Evolutionary conservation across 2,329 filamentous ascomycete species (phyloP), one percentile per base, ranked within the genome.

Genomic region (Neopestalotiopsis clavispora): DNA sequence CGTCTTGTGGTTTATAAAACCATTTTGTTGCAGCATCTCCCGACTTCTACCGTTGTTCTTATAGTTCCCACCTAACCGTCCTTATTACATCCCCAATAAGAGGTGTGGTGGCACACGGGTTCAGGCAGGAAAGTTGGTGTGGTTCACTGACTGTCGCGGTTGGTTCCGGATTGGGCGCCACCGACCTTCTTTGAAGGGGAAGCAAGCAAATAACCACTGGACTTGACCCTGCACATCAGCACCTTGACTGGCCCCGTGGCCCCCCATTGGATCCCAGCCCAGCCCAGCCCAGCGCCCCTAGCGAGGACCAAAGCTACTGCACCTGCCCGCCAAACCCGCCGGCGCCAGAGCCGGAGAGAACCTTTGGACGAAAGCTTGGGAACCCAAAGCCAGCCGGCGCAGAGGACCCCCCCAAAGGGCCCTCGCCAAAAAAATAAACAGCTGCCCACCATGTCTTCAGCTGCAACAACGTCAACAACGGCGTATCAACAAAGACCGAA

Each of bases 401-500:
- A 20, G 20, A 52, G 45, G 45, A n/a, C 20, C n/a, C 45, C 45
- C 17, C 64, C 30, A 14, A 52, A 13, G 23, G 38, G 45, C 20
- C 23, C 52, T 30, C 52, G 30, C 12, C 17, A 60, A 60, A 40
- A 38, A 17, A 10, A 10, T 9, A 49, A 52, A 52, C 70, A 75
- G 71, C 76, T 75, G 78, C 74, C 78, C 74, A 74, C 75, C 76
- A 77, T 78, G 75, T 72, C 75, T 72, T 78, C 79, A 68, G 78
- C 78, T 66, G 75, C 78, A 68, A 76, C 79, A 69, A 74, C 78
- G 71, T 78, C 65, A 56, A 76, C 79, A 68, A 75, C 78, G 69
- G 74, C 78, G 71, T 77, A 75, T 76, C 68, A 71, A 78, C 78
- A 71, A 74, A 76, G 70, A 71, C 70, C 67, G 67, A 72, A 73